A percentile compares a stretch with the other conserved stretches of the same genome.
Conservation (phyloP, 208 protist species). For the Trypanosoma platydactyli region DNA sequence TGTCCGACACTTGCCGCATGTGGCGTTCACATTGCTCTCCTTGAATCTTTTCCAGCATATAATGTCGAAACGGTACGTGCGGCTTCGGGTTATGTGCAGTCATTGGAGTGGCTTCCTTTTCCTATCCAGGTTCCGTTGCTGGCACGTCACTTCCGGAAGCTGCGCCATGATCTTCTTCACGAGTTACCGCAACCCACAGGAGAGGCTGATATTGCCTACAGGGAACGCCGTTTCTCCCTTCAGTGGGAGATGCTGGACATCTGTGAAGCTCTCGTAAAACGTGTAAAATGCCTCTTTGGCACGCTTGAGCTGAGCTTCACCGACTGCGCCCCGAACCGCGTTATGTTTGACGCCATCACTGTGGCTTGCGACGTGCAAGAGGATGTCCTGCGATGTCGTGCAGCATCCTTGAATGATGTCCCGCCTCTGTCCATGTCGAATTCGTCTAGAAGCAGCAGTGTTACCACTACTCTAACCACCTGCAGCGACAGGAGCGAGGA, state of each 20-base stretch:
- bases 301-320: constrained; percentile 26
- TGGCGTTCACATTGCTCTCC: constrained; percentile 9
- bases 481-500: neutral
- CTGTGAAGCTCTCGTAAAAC: constrained; percentile 14
- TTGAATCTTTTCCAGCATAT: constrained; percentile 1
- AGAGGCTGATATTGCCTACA: neutral
- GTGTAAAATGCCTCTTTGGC: constrained; percentile 18
- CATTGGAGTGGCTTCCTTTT: constrained; percentile 8
- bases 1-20: constrained; percentile 23
- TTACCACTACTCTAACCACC: neutral
- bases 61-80: neutral
- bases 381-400: constrained; percentile 16
- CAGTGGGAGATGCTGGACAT: constrained; percentile 20
- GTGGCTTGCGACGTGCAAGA: constrained; percentile 27
- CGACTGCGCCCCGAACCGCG: constrained; percentile 24
- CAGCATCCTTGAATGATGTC: neutral
- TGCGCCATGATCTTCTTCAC: constrained; percentile 11
- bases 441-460: constrained; percentile 3
- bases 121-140: constrained; percentile 27
- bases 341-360: constrained; percentile 28
- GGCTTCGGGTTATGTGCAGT: neutral
- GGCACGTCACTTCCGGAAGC: constrained; percentile 8
- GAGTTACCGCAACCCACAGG: neutral
- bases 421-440: neutral
- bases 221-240: constrained; percentile 5